phyloP scores from a whole-genome alignment of 1,284 basidiomycete genomes.

The Moniliophthora roreri region DNA sequence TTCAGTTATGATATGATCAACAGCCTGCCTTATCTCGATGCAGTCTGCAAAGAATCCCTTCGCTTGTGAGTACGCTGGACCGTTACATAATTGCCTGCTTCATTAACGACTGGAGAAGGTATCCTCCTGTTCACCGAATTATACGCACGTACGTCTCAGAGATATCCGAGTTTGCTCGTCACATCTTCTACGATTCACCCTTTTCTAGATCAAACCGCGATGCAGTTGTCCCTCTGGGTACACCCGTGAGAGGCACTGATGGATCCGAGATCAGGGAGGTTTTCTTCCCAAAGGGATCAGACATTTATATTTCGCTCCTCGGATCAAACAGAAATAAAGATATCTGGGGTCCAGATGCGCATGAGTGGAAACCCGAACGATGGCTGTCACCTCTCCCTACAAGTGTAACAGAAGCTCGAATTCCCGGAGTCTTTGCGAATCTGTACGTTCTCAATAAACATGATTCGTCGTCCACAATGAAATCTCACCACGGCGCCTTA shows the following conservation, averaged over 20 bases:
- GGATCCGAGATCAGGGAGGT: neutral
- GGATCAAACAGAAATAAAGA: constrained; percentile 35
- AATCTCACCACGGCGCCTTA: too few relatives aligned
- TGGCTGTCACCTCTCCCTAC: constrained; percentile 36
- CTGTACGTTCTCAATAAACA: constrained; percentile 1
- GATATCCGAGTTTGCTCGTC: too few relatives aligned
- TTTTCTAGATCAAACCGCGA: too few relatives aligned
- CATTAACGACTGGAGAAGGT: neutral
- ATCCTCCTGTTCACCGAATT: neutral
- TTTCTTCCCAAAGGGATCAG: constrained; percentile 6
- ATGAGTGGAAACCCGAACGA: constrained; percentile 40
- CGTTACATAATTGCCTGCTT: neutral
- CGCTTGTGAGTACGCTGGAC: constrained; percentile 29
- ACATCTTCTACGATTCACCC: too few relatives aligned
- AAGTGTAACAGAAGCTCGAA: constrained; percentile 26
- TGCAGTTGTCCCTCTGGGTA: too few relatives aligned
- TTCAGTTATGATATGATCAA: constrained; percentile 35
- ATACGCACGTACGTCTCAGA: neutral
- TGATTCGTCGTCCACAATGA: too few relatives aligned
- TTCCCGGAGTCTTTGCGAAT: constrained; percentile 38
- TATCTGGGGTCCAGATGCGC: constrained; percentile 32
- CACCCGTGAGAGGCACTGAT: too few relatives aligned
- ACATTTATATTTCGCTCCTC: constrained; percentile 8
- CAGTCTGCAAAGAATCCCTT: constrained; percentile 42
- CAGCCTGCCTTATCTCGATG: constrained; percentile 40